Base-by-base conservation (phyloP, 371 early-diverging fungal species). In the Nematocida ausubeli region DNA sequence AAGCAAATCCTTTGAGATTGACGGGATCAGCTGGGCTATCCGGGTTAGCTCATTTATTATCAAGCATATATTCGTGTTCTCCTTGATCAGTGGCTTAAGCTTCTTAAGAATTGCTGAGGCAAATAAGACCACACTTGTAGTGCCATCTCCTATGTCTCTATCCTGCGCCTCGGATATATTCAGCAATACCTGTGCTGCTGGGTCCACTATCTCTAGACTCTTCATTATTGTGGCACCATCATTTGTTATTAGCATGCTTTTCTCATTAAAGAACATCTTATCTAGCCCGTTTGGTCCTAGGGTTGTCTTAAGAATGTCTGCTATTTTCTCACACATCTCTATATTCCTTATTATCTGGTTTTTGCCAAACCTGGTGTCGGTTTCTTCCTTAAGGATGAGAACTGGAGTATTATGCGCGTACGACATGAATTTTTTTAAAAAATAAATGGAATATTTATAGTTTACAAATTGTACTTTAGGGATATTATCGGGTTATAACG, bases 201-300 rank as follows among this genome's bases (percentile, higher is more conserved):
- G 99, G 85, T 99, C 98, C 50, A 93, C 93, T 81, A 96, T 92
- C 84, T 96, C 95, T 78, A 98, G 89, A 58, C 94, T 88, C 85
- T 92, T 92, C 90, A 99, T 88, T 83, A 99, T 99, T 47, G 98
- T 99, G 24, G 99, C 99, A 75, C 99, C 99, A 87, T 99, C 99
- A 87, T 99, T 99, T 32, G 98, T 96, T 82, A 98, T 95, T 16
- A 97, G 92, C 39, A 94, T 93, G 64, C 91, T 88, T 55, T 91
- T 93, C 90, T 92, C 92, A 84, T 91, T 93, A 40, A 96, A 95
- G 84, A 99, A 96, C 64, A 98, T 88, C 88, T 99, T 99, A 87
- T 99, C 99, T 93, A 95, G 93, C 69, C 99, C 99, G 80, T 95
- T 90, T 49, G 99, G 99, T 42, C 99, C 99, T 42, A 99, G 89